These are phyloP conservation scores for Botryosphaeria dothidea DNA, from an alignment of 2,329 filamentous ascomycete genomes.

Conservation along the genomic window DNA sequence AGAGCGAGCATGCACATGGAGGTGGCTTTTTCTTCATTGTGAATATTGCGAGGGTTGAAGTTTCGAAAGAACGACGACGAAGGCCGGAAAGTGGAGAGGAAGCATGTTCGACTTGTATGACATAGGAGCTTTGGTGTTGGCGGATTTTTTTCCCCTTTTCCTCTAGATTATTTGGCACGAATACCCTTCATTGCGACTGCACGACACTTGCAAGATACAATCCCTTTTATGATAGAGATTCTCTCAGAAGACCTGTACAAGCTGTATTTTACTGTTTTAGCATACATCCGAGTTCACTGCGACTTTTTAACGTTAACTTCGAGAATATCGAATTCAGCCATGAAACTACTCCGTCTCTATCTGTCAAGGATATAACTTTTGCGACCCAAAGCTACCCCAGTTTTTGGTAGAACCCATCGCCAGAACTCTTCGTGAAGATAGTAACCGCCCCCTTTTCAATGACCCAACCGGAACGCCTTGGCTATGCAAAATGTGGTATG, in stretches of 20 bases:
- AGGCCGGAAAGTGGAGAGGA: neutral
- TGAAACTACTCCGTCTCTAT: neutral
- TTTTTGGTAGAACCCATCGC: neutral
- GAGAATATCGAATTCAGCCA: neutral
- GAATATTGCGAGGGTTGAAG: neutral
- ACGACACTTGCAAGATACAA: neutral
- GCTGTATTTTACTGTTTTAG: neutral
- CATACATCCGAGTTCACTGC: too few species aligned
- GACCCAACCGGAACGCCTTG: constrained; percentile 17
- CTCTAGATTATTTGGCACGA: neutral
- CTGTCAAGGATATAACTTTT: constrained; percentile 8
- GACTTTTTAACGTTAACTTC: too few species aligned
- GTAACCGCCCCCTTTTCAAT: neutral
- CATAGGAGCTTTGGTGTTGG: neutral
- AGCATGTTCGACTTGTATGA: neutral
- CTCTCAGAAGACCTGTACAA: neutral
- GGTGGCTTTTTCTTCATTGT: neutral
- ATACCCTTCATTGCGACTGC: constrained; percentile 5
- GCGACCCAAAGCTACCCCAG: neutral
- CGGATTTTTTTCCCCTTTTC: neutral
- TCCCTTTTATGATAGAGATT: neutral
- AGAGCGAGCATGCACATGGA: neutral
- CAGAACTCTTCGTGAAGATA: neutral
- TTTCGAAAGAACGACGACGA: neutral
- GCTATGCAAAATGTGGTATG: constrained; percentile 20